Evolutionary conservation across 148 eudicot genomes (phyloP).

Genomic region (Chenopodium formosanum): DNA sequence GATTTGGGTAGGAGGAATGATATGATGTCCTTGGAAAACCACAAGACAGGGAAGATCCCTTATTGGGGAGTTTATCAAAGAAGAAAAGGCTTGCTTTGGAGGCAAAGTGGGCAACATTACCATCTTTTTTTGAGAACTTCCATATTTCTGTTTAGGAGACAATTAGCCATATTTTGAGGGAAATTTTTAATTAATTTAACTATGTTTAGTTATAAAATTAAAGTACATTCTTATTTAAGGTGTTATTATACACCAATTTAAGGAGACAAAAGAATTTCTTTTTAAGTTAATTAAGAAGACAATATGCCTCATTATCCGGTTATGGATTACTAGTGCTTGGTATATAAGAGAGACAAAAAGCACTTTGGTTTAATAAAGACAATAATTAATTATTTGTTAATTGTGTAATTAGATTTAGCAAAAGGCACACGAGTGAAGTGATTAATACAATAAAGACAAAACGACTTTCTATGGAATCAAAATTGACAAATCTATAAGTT

Average conservation of each 20-base stretch:
- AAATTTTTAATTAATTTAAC: constrained; percentile 11
- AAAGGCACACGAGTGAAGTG: constrained; percentile 35
- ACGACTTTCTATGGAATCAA: constrained; percentile 36
- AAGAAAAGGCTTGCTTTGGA: constrained; percentile 25
- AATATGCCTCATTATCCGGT: constrained; percentile 37
- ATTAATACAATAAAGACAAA: constrained; percentile 32
- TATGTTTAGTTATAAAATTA: constrained; percentile 13
- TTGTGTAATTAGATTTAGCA: constrained; percentile 2
- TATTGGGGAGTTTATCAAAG: constrained; percentile 34
- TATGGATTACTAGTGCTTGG: constrained; percentile 21
- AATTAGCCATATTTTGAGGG: constrained; percentile 29
- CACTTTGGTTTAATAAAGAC: constrained; percentile 26
- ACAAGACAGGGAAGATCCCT: constrained; percentile 37
- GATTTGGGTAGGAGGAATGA: constrained; percentile 1
- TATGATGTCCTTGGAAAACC: constrained; percentile 28
- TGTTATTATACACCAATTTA: constrained; percentile 12
- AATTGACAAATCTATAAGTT: constrained; percentile 33
- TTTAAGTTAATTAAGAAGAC: constrained; percentile 26
- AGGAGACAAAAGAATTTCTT: constrained; percentile 33
- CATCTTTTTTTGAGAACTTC: constrained; percentile 27
- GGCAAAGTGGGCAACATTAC: constrained; percentile 36
- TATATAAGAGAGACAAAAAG: constrained; percentile 26
- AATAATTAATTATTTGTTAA: constrained; percentile 8
- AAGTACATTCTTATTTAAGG: constrained; percentile 27
- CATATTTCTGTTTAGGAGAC: constrained; percentile 36